These are phyloP conservation scores for Fraxinus velutina DNA, from an alignment of 305 asterid genomes.

Conservation along the genomic window DNA sequence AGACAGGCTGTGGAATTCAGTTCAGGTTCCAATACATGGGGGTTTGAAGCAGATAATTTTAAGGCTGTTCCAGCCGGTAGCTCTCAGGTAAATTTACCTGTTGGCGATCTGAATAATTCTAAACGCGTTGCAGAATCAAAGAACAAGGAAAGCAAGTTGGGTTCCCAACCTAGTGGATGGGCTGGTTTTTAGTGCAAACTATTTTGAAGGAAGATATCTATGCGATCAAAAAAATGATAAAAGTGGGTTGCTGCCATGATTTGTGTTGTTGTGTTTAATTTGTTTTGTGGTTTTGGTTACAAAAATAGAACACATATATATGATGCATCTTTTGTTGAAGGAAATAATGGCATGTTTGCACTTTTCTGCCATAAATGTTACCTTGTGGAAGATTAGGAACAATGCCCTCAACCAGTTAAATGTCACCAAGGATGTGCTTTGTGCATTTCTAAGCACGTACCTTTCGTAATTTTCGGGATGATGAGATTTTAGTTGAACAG, in stretches of 20 bases:
- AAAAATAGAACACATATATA: neutral
- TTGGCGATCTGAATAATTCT: constrained; percentile 40
- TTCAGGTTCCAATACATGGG: constrained; percentile 52
- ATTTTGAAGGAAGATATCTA: neutral
- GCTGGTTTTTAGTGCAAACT: constrained; percentile 66
- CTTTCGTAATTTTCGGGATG: neutral
- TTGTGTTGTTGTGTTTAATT: neutral
- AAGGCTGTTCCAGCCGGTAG: constrained; percentile 60
- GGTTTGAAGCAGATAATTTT: constrained; percentile 70
- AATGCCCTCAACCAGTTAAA: too few species aligned
- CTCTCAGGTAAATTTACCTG: constrained; percentile 37
- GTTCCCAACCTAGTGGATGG: constrained; percentile 92
- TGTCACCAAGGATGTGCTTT: neutral
- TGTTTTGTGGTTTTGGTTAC: neutral
- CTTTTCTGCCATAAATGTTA: neutral
- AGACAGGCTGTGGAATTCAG: constrained; percentile 40
- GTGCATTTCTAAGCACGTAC: neutral
- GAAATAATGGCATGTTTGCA: neutral
- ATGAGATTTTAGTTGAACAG: neutral
- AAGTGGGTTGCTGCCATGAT: neutral
- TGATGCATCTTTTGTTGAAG: neutral
- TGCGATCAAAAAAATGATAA: neutral
- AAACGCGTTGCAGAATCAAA: constrained; percentile 53
- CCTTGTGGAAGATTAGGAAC: neutral
- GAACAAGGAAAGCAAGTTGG: constrained; percentile 47